A percentile compares a stretch with the other conserved stretches of the same genome.
Conservation (phyloP, 257 asterid species). For the Petunia secreta region DNA sequence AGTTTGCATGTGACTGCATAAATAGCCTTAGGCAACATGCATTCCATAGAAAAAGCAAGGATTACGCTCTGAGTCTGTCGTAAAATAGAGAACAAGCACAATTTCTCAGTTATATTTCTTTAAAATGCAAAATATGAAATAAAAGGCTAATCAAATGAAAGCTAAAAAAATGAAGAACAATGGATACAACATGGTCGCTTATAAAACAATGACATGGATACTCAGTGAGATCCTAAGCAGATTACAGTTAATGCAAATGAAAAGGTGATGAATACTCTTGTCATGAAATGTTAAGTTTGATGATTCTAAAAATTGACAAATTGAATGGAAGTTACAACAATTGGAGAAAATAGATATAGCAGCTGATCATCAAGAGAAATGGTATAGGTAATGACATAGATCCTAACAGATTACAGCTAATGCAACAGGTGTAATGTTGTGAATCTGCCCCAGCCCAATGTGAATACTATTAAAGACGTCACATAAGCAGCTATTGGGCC, state of each 20-base stretch:
- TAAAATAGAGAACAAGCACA: conserved; percentile 13
- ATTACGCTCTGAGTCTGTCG: neutral
- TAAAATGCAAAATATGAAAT: neutral
- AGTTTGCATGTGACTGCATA: conserved; percentile 55
- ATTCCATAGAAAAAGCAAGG: neutral
- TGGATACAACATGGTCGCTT: neutral
- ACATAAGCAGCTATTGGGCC: no score
- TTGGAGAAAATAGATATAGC: neutral
- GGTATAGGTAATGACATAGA: neutral
- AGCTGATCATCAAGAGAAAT: neutral
- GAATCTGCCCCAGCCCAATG: no score
- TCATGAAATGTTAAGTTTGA: conserved; percentile 8
- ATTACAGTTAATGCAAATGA: neutral
- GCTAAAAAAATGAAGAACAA: neutral
- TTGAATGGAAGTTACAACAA: neutral
- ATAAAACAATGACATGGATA: neutral
- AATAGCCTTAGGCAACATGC: neutral
- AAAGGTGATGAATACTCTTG: neutral
- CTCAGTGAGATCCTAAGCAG: conserved; percentile 2
- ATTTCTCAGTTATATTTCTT: neutral
- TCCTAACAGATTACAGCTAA: conserved; percentile 1
- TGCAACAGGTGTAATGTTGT: neutral
- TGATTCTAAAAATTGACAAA: neutral
- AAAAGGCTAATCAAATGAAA: neutral
- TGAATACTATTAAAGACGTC: no score